Evolutionary conservation across 2,329 filamentous ascomycete species (phyloP), one percentile per base, ranked within the genome.

Genomic region (Cladophialophora exuberans): DNA sequence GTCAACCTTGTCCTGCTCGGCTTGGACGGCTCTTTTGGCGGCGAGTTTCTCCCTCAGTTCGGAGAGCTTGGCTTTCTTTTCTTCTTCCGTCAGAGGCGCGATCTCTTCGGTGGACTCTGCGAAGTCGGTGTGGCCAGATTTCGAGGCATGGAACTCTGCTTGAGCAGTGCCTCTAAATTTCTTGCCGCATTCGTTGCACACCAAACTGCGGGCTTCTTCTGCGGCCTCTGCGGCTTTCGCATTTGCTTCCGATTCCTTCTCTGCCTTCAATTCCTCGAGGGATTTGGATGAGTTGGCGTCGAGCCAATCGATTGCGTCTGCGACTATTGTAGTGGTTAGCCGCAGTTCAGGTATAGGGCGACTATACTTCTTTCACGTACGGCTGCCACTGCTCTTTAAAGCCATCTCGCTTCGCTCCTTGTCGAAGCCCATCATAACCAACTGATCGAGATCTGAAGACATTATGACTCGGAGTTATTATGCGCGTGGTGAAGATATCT

Each of bases 101-200:
- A 99, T 86, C 69, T 95, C 91, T 66, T 97, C 93, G 3, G 89
- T 93, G 0, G 92, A 97, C 71, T 99, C 91, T 17, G 88, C 83
- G 70, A 99, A 99, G 72, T 97, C 88, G 42, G 86, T 84, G 72
- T 99, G 94, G 44, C 90, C 88, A 76, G 90, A 93, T 76, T 96
- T 96, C 66, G 84, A 84, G 26, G 91, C 94, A 70, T 99, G 94
- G 70, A 90, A 96, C 66, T 93, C 87, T 7, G 92, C 94, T 63
- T 93, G 84, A 22, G 85, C 85, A 62, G 87, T 83, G 66, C 84
- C 90, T 63, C 89, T 83, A 74, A 99, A 95, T 69, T 85, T 88
- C 80, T 96, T 97, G 68, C 88, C 88, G 69, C 94, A 99, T 53
- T 97, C 93, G 62, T 96, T 94, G 81, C 94, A 99, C 46, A 95